phyloP scores from a whole-genome alignment of 2,329 filamentous ascomycete genomes.

The Periconia digitata region DNA sequence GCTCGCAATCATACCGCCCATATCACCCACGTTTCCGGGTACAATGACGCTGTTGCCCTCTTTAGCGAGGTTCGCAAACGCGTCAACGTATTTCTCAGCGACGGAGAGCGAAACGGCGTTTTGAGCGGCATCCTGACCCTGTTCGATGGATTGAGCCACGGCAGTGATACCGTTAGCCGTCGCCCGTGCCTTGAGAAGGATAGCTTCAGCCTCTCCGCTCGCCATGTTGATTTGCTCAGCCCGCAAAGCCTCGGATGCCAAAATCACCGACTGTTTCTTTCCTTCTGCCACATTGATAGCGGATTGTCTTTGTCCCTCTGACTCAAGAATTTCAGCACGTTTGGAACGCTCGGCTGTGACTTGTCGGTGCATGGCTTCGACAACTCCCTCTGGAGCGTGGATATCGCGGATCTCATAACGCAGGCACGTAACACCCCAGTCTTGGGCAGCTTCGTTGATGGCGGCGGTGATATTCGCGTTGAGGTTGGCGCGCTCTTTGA shows the following conservation, averaged over 20 bases:
- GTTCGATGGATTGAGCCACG: constrained; percentile 73
- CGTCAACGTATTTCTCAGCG: constrained; percentile 97
- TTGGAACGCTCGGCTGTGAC: constrained; percentile 97
- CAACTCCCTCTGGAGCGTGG: constrained; percentile 88
- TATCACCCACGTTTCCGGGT: constrained; percentile 94
- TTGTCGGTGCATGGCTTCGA: constrained; percentile 97
- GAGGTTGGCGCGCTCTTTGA: constrained; percentile 93
- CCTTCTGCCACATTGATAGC: constrained; percentile 99
- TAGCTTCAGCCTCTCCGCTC: constrained; percentile 90
- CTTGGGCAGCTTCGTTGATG: constrained; percentile 96
- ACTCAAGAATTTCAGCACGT: constrained; percentile 95
- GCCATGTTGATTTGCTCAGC: constrained; percentile 93
- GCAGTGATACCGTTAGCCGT: constrained; percentile 87
- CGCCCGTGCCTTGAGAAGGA: constrained; percentile 79
- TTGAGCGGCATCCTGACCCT: constrained; percentile 75
- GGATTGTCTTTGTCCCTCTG: constrained; percentile 92
- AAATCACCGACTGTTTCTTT: constrained; percentile 93
- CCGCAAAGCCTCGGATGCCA: constrained; percentile 88
- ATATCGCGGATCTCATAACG: constrained; percentile 99
- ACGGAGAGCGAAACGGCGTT: constrained; percentile 83
- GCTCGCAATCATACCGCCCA: constrained; percentile 94
- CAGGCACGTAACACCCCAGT: constrained; percentile 94
- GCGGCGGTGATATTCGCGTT: constrained; percentile 99
- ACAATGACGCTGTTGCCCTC: constrained; percentile 96
- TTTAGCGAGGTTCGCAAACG: constrained; percentile 88